Evolutionary conservation across 2,329 filamentous ascomycete species (phyloP).

Genomic region (Fusarium drepaniforme): DNA sequence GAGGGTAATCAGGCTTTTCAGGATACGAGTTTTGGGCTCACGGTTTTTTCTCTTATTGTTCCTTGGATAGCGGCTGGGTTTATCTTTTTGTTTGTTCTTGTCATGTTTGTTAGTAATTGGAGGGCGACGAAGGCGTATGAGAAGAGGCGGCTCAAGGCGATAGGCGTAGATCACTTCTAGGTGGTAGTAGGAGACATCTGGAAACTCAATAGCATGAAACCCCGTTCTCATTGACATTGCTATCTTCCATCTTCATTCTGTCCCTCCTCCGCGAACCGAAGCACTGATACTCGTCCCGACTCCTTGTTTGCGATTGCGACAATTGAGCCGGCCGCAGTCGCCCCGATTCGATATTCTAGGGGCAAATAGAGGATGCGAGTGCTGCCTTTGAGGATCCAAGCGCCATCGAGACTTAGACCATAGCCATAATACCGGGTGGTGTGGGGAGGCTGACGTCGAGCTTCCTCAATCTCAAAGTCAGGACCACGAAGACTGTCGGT

Average conservation of each 20-base stretch:
- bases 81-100: constrained; percentile 29
- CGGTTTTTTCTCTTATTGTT: constrained; percentile 29
- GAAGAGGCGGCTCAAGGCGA: constrained; percentile 17
- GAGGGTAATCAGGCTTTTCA: constrained; percentile 15
- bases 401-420: not conserved
- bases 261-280: not conserved
- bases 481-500: not conserved
- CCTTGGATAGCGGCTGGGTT: constrained; percentile 22
- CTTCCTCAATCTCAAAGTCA: not conserved
- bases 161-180: constrained; percentile 14
- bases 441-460: not conserved
- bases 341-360: not conserved
- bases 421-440: not conserved
- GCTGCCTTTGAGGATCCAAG: not conserved
- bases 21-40: constrained; percentile 27
- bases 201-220: not conserved
- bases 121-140: constrained; percentile 29
- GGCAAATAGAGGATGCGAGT: not conserved
- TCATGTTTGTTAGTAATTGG: constrained; percentile 35
- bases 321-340: not conserved
- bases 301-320: not conserved
- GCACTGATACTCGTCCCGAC: not conserved
- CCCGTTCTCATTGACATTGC: not conserved
- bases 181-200: accelerated
- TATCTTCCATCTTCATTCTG: not conserved